Evolutionary conservation across 202 grass and related monocot species (phyloP).

Genomic region (Setaria italica): DNA sequence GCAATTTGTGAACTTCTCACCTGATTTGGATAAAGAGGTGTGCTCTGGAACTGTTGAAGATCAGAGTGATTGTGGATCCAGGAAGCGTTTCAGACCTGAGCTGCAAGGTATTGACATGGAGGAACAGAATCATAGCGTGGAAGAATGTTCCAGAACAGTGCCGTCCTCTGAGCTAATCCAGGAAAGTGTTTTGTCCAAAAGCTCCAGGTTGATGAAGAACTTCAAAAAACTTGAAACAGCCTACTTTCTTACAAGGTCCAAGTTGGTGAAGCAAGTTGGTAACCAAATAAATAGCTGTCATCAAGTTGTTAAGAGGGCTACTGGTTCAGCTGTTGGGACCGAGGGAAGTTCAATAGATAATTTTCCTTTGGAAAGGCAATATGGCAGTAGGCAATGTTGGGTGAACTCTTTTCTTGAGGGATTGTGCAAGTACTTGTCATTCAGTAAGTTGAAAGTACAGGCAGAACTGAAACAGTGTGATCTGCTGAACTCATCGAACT

Average conservation of each 20-base stretch:
- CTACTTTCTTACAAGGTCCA: constrained; percentile 82
- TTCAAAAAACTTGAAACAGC: constrained; percentile 92
- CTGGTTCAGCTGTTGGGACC: constrained; percentile 60
- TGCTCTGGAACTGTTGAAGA: constrained; percentile 60
- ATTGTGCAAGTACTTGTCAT: constrained; percentile 90
- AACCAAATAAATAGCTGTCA: constrained; percentile 47
- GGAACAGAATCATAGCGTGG: constrained; percentile 52
- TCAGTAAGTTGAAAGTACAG: constrained; percentile 84
- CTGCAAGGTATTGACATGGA: constrained; percentile 57
- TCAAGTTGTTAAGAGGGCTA: constrained; percentile 48
- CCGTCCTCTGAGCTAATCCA: constrained; percentile 55
- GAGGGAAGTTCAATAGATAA: constrained; percentile 92
- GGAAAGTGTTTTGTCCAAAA: constrained; percentile 86
- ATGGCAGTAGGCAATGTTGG: constrained; percentile 68
- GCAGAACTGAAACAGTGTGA: constrained; percentile 93
- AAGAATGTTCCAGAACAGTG: constrained; percentile 63
- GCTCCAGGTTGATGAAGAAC: constrained; percentile 92
- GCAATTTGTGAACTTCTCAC: constrained; percentile 45
- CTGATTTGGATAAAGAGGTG: constrained; percentile 68
- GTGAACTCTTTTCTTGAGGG: constrained; percentile 92
- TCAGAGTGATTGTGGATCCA: constrained; percentile 66
- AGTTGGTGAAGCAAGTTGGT: constrained; percentile 56
- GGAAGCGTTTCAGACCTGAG: constrained; percentile 74
- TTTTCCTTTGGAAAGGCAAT: constrained; percentile 58
- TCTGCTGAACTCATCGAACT: constrained; percentile 89